Evolutionary conservation across 169 alveolate species (phyloP).

Genomic region (Cryptosporidium meleagridis): DNA sequence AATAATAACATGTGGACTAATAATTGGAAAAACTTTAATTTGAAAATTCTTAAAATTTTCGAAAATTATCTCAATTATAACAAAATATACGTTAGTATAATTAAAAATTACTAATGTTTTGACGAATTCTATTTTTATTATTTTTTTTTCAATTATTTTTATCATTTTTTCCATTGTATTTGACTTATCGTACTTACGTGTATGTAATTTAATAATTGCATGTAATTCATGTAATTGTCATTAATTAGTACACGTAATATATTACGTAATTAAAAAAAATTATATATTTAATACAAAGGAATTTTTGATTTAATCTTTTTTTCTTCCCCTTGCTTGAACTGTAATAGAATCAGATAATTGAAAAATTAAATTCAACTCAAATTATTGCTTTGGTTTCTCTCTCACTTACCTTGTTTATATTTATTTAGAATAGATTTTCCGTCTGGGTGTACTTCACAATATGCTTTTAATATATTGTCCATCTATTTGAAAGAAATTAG

Average conservation of each 20-base stretch:
- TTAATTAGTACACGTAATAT: conserved; percentile 1
- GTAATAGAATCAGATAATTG: neutral
- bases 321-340: conserved; percentile 71
- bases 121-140: neutral
- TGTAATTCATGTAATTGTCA: neutral
- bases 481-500: conserved; percentile 7
- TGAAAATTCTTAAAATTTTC: neutral
- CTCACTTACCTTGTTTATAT: conserved; percentile 63
- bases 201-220: neutral
- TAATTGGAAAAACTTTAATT: too few species aligned
- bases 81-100: neutral
- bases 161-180: neutral
- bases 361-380: neutral
- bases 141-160: neutral
- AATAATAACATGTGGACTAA: neutral
- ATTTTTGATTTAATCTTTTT: conserved; percentile 15
- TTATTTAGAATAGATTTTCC: conserved; percentile 27
- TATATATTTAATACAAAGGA: neutral
- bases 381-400: neutral
- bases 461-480: conserved; percentile 10
- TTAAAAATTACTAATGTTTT: neutral
- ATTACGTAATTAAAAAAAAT: neutral
- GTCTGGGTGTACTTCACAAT: conserved; percentile 8
- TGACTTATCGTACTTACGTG: conserved; percentile 6
- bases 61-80: too few species aligned